Percentiles rank a stretch among this genome's conserved stretches.
Conservation (phyloP, 1,284 basidiomycete species). For the Melampsora larici-populina region DNA sequence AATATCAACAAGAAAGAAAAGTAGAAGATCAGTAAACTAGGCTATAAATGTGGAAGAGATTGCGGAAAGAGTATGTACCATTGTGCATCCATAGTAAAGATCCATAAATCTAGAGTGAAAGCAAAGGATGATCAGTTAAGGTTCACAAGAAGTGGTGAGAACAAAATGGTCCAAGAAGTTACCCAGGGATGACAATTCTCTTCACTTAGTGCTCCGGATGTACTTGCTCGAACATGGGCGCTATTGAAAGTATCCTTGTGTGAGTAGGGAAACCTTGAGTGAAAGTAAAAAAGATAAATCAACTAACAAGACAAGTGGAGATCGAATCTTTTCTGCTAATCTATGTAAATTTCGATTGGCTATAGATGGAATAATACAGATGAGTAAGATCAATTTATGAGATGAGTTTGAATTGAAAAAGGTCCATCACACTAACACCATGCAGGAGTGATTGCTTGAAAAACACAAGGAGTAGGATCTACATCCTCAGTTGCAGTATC, state of each 20-base stretch:
- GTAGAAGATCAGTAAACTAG: background rate
- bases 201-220: conserved; percentile 72
- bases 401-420: conserved; percentile 9
- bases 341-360: conserved; percentile 85
- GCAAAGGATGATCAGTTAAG: background rate
- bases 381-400: conserved; percentile 50
- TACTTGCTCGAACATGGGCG: conserved; percentile 80
- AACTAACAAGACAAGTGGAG: conserved; percentile 81
- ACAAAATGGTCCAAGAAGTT: background rate
- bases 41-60: background rate
- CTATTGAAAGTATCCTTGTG: conserved; percentile 55
- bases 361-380: conserved; percentile 65
- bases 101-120: conserved; percentile 30
- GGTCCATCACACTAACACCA: background rate
- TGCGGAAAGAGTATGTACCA: conserved; percentile 57
- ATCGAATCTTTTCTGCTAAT: conserved; percentile 90
- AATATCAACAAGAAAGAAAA: background rate
- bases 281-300: too few species aligned
- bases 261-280: background rate
- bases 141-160: background rate
- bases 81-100: conserved; percentile 85
- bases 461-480: conserved; percentile 54
- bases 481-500: conserved; percentile 74
- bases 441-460: conserved; percentile 47
- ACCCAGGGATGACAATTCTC: conserved; percentile 93